Conservation (phyloP, 1,139 yeast species). For the Geotrichum reessii region DNA sequence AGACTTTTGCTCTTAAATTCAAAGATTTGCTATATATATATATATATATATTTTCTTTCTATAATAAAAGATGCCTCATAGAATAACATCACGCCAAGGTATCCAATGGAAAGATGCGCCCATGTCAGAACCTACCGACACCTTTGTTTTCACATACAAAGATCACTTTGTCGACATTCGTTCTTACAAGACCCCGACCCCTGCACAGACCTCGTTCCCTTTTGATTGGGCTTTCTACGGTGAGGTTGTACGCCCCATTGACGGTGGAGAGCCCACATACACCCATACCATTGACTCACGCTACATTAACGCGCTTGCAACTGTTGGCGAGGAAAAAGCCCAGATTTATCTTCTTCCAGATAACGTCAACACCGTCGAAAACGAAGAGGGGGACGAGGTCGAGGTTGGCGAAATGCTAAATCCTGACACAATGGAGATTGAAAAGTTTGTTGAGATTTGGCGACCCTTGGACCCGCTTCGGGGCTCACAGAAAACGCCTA, state of each 20-base stretch:
- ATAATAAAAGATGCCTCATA: conserved; percentile 18
- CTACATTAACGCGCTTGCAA: conserved; percentile 20
- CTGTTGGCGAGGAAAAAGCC: conserved; percentile 17
- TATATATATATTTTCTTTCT: no score
- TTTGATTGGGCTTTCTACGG: conserved; percentile 45
- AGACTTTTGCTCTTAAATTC: background rate
- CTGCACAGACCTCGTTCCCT: conserved; percentile 25
- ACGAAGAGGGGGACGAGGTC: conserved; percentile 41
- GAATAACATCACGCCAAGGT: conserved; percentile 44
- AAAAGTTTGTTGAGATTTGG: conserved; percentile 55
- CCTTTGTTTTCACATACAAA: conserved; percentile 47
- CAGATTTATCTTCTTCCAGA: conserved; percentile 37
- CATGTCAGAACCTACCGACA: conserved; percentile 45
- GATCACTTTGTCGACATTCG: conserved; percentile 46
- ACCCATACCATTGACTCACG: conserved; percentile 44
- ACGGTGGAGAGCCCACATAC: conserved; percentile 32
- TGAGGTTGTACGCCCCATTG: conserved; percentile 36
- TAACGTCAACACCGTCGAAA: conserved; percentile 42
- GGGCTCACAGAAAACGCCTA: conserved; percentile 35
- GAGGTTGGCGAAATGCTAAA: conserved; percentile 54
- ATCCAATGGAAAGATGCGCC: conserved; percentile 50
- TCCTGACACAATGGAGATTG: conserved; percentile 42
- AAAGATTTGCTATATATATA: background rate
- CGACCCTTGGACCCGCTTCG: conserved; percentile 45
- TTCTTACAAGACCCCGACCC: conserved; percentile 21